These are phyloP conservation scores for Picea glauca DNA, from an alignment of 75 land plant genomes.

Conservation along the genomic window DNA sequence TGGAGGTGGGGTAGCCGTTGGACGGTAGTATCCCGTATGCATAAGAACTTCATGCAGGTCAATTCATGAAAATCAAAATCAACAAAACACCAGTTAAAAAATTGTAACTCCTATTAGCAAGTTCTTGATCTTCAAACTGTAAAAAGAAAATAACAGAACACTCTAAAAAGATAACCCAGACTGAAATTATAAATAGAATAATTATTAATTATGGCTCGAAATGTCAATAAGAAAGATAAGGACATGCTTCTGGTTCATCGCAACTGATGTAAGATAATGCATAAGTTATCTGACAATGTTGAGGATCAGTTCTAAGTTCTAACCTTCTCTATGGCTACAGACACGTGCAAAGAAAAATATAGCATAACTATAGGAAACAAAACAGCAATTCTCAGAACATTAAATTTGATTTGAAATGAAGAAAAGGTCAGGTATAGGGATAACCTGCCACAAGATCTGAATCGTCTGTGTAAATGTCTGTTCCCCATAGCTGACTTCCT, in stretches of 20 bases:
- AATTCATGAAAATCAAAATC: background rate
- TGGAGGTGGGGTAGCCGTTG: conserved; percentile 81
- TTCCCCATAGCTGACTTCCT: conserved; percentile 97
- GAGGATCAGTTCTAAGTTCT: background rate
- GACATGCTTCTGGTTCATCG: background rate
- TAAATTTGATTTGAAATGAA: background rate
- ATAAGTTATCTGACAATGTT: too few relatives aligned
- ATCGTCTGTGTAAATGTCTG: conserved; percentile 97
- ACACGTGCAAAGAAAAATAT: background rate
- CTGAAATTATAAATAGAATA: background rate
- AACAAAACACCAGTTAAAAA: background rate
- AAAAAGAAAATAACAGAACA: background rate
- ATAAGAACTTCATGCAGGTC: conserved; percentile 64
- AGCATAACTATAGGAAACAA: background rate
- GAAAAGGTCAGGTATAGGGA: background rate
- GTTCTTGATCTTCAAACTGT: background rate
- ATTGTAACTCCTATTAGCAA: background rate
- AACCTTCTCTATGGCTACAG: background rate
- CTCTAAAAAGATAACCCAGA: background rate
- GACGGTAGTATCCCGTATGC: conserved; percentile 95
- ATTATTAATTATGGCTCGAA: background rate
- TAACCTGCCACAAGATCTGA: conserved; percentile 99
- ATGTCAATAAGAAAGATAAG: conserved; percentile 4
- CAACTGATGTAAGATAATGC: background rate
- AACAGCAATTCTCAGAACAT: background rate